phyloP scores from a whole-genome alignment of 129 eudicot species.

The Chrysanthemum lavandulifolium region DNA sequence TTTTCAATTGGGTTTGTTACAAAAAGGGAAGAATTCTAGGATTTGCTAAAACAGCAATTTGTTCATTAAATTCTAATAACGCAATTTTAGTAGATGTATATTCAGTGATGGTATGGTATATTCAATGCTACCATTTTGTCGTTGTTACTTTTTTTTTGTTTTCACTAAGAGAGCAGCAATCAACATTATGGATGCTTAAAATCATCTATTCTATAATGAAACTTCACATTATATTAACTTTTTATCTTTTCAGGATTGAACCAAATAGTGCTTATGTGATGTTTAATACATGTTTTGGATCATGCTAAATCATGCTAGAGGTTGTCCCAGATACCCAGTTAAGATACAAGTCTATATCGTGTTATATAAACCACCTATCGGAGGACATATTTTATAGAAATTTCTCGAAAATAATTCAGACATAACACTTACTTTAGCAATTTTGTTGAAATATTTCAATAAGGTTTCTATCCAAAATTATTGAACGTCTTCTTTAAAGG shows the following conservation, averaged over 20 bases:
- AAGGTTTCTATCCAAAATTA: too few species aligned
- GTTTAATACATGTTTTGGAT: too few species aligned
- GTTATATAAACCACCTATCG: not conserved
- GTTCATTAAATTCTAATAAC: not conserved
- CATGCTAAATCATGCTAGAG: too few species aligned
- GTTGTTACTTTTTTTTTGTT: slow-evolving; percentile 1
- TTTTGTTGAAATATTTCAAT: too few species aligned
- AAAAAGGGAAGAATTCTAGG: too few species aligned
- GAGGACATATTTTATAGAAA: too few species aligned
- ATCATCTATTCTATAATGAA: not conserved
- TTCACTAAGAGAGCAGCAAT: not conserved
- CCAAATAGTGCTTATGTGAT: slow-evolving; percentile 17
- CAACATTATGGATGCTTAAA: not conserved
- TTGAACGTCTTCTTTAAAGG: too few species aligned
- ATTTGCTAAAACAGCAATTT: not conserved
- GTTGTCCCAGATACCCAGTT: too few species aligned
- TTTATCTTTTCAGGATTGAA: slow-evolving; percentile 50
- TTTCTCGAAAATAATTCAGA: too few species aligned
- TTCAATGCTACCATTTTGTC: not conserved
- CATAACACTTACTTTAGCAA: too few species aligned
- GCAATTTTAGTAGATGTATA: not conserved
- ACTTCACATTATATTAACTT: not conserved
- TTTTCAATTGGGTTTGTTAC: not conserved
- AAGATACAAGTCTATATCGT: too few species aligned
- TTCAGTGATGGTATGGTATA: not conserved